Percentiles rank a stretch among this genome's conserved stretches.
Conservation (phyloP, 805 yeast genomes). For the Pichia deserticola region DNA sequence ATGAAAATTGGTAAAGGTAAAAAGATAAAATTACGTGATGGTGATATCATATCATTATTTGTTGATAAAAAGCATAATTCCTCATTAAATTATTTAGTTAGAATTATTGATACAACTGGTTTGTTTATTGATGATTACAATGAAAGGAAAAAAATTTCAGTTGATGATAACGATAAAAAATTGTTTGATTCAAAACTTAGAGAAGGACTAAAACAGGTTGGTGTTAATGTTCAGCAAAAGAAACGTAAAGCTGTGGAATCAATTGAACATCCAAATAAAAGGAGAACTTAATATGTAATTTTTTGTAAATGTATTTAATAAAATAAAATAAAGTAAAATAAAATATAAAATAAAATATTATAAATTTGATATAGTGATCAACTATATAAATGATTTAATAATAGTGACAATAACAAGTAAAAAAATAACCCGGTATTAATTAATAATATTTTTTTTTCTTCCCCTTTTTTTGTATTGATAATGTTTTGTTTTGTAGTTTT, state of each 20-base stretch:
- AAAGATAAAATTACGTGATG: conserved; percentile 53
- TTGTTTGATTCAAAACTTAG: conserved; percentile 1
- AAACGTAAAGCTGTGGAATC: conserved; percentile 7
- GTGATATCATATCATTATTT: conserved; percentile 61
- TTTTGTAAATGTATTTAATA: neutral
- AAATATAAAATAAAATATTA: too few species aligned
- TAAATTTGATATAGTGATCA: too few species aligned
- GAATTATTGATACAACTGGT: conserved; percentile 56
- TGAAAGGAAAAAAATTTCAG: neutral
- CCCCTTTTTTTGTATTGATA: too few species aligned
- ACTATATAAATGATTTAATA: too few species aligned
- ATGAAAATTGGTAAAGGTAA: conserved; percentile 51
- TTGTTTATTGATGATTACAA: conserved; percentile 35
- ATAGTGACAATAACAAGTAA: too few species aligned
- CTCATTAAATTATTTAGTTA: conserved; percentile 45
- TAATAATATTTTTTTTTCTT: too few species aligned
- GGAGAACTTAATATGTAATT: neutral
- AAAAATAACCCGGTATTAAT: too few species aligned
- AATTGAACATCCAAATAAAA: neutral
- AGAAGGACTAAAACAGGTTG: conserved; percentile 6
- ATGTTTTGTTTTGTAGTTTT: too few species aligned
- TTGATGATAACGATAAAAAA: conserved; percentile 6
- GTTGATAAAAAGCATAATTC: conserved; percentile 49
- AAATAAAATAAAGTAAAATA: neutral
- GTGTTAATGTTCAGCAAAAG: neutral